phyloP scores from a whole-genome alignment of 1,284 basidiomycete genomes.

The Leccinum pallidistipes region DNA sequence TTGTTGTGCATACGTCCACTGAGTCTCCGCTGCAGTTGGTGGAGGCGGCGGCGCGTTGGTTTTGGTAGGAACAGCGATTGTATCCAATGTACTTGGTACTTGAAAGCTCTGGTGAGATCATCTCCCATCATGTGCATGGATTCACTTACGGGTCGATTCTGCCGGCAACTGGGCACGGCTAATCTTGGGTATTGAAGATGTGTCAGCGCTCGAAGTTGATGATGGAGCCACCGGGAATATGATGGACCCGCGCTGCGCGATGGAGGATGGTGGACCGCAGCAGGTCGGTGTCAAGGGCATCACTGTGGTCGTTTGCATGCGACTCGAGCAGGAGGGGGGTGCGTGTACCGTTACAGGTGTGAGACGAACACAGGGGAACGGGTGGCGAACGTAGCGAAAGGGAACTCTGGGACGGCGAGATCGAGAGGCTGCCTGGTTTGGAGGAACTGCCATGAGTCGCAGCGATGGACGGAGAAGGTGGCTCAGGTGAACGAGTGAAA shows the following conservation, averaged over 20 bases:
- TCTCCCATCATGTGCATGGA: conserved; percentile 5
- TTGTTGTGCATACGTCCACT: conserved; percentile 85
- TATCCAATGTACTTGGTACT: conserved; percentile 68
- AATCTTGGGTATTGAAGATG: conserved; percentile 83
- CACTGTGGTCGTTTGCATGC: conserved; percentile 34
- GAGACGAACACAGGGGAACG: conserved; percentile 38
- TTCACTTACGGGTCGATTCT: conserved; percentile 74
- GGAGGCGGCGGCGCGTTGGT: conserved; percentile 64
- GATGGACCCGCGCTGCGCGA: conserved; percentile 62
- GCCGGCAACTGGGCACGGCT: conserved; percentile 87
- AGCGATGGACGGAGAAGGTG: conserved; percentile 62
- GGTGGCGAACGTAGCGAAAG: conserved; percentile 40
- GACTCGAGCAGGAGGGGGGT: conserved; percentile 76
- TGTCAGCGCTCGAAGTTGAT: conserved; percentile 90
- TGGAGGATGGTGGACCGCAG: conserved; percentile 68
- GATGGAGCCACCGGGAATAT: conserved; percentile 93
- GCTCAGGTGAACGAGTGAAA: conserved; percentile 90
- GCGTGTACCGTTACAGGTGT: conserved; percentile 46
- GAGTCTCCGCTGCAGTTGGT: conserved; percentile 77
- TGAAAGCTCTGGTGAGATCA: conserved; percentile 5
- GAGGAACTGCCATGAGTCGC: conserved; percentile 55
- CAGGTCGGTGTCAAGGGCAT: conserved; percentile 46
- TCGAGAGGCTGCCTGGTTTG: conserved; percentile 45
- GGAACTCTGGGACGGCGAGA: conserved; percentile 44
- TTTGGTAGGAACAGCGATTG: conserved; percentile 67